Evolutionary conservation across 108 stramenopile genomes (phyloP).

Genomic region (Skeletonema menzelii): DNA sequence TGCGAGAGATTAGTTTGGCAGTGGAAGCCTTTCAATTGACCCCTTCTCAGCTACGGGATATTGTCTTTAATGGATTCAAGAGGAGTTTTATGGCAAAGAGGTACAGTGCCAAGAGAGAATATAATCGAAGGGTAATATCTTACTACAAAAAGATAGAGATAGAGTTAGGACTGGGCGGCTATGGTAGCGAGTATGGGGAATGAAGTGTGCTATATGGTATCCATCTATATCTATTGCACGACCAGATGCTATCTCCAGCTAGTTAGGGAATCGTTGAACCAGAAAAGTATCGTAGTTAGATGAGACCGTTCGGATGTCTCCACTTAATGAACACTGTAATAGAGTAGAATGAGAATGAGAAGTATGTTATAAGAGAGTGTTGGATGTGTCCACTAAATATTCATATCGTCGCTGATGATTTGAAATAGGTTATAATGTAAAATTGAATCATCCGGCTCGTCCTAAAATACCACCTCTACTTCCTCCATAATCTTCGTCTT

Average conservation of each 20-base stretch:
- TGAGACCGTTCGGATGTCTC: no score
- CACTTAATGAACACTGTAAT: no score
- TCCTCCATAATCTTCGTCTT: slow-evolving; percentile 63
- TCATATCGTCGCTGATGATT: neutral
- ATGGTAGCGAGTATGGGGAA: slow-evolving; percentile 19
- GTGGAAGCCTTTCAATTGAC: slow-evolving; percentile 37
- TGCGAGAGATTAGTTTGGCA: slow-evolving; percentile 26
- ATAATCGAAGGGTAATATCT: slow-evolving; percentile 33
- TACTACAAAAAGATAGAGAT: slow-evolving; percentile 39
- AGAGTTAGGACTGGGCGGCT: slow-evolving; percentile 31
- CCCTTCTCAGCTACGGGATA: slow-evolving; percentile 23
- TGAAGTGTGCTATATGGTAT: neutral
- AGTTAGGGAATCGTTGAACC: no score
- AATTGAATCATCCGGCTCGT: slow-evolving; percentile 7
- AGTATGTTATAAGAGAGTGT: no score
- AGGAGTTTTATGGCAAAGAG: slow-evolving; percentile 39
- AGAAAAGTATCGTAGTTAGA: no score
- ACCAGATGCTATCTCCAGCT: no score
- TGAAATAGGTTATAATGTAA: no score
- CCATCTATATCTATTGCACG: no score
- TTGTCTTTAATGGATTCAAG: slow-evolving; percentile 44
- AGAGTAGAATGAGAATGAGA: no score
- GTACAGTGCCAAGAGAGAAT: slow-evolving; percentile 31
- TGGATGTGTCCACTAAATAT: no score
- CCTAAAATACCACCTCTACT: slow-evolving; percentile 59